These are phyloP conservation scores for Penicillium brasilianum DNA, from an alignment of 2,329 filamentous ascomycete genomes.

Conservation along the genomic window DNA sequence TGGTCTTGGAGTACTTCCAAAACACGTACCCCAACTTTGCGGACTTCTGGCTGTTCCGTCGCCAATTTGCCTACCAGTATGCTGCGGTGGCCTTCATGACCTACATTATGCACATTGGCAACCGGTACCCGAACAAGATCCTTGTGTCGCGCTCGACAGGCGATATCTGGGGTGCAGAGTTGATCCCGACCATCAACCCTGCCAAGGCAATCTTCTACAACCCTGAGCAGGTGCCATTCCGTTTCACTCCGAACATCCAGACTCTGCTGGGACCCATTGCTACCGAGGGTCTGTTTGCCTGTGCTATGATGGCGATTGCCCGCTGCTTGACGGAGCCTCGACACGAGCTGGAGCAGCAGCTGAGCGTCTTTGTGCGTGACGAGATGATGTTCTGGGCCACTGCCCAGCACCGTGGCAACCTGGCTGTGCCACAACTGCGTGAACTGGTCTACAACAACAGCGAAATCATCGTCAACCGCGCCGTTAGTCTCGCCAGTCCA, in stretches of 20 bases:
- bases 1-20: slow-evolving; percentile 89
- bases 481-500: slow-evolving; percentile 78
- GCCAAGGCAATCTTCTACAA: slow-evolving; percentile 91
- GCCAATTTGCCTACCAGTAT: slow-evolving; percentile 94
- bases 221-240: slow-evolving; percentile 94
- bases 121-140: slow-evolving; percentile 94
- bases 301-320: slow-evolving; percentile 93
- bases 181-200: slow-evolving; percentile 86
- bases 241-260: slow-evolving; percentile 93
- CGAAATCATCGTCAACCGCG: slow-evolving; percentile 89
- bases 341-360: slow-evolving; percentile 86
- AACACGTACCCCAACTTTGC: slow-evolving; percentile 83
- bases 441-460: slow-evolving; percentile 85
- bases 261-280: slow-evolving; percentile 94
- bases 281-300: slow-evolving; percentile 95
- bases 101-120: slow-evolving; percentile 96
- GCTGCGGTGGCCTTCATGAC: slow-evolving; percentile 97
- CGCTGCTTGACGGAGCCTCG: slow-evolving; percentile 85
- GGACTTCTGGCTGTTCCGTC: slow-evolving; percentile 98
- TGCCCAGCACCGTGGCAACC: slow-evolving; percentile 69
- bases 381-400: slow-evolving; percentile 99
- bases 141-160: slow-evolving; percentile 85
- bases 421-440: slow-evolving; percentile 71
- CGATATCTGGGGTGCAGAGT: slow-evolving; percentile 94
- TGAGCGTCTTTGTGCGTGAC: slow-evolving; percentile 93